Base-by-base conservation (phyloP, 2,329 filamentous ascomycete species). In the Trematosphaeria pertusa region DNA sequence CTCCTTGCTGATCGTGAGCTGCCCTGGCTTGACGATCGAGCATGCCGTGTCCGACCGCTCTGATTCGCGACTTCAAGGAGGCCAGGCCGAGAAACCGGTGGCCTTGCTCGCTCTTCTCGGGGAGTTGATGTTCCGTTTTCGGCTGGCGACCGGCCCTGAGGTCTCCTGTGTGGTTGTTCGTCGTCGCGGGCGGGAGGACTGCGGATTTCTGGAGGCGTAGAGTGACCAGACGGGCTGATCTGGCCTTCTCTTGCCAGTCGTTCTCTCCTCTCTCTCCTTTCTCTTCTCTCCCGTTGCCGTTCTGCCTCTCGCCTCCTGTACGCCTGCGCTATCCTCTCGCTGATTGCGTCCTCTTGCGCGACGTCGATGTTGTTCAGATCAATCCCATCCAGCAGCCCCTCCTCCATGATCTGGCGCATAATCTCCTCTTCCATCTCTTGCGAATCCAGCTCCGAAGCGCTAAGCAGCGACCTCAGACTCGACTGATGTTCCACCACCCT, bases 401-500 rank as follows among this genome's bases (percentile, higher is more conserved):
- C 91, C 54, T 93, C 87, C 58, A 92, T 82, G 48, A 96, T 96
- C 66, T 96, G 91, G 33, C 90, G 84, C 57, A 95, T 83, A 48
- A 97, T 95, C 67, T 96, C 91, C 50, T 88, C 85, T 67, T 96
- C 88, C 60, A 96, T 87, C 56, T 93, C 88, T 15, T 85, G 81
- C 35, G 87, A 85, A 58, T 89, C 89, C 46, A 89, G 80, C 52
- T 92, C 88, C 0, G 88, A 89, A 4, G 87, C 83, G 63, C 89
- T 92, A 48, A 97, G 85, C 48, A 97, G 75, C 8, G 89, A 96
- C 42, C 92, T 80, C 54, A 97, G 76, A 48, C 91, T 96, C 0
- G 91, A 87, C 74, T 97, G 93, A 65, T 97, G 93, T 65, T 94
- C 91, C 37, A 97, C 80, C 41, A 86, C 87, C n/a, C n/a, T n/a